phyloP scores from a whole-genome alignment of 345 rosid genomes.

The Euclidium syriacum region DNA sequence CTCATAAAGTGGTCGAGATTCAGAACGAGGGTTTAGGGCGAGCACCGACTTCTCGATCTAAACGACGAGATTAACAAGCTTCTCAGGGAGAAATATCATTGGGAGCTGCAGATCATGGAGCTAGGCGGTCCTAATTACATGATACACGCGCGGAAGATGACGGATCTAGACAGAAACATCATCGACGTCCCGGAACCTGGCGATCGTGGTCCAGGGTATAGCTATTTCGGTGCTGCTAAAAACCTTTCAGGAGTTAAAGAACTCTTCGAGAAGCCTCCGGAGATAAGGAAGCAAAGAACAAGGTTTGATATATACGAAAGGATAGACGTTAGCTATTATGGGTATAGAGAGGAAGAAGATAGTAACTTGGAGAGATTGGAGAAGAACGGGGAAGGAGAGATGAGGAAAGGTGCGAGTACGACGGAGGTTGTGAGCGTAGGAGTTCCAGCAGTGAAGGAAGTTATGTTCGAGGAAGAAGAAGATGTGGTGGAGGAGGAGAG shows the following conservation, averaged over 20 bases:
- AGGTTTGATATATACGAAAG: conserved; percentile 88
- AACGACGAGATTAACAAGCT: conserved; percentile 97
- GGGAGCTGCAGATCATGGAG: conserved; percentile 88
- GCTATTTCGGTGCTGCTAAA: conserved; percentile 91
- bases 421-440: conserved; percentile 74
- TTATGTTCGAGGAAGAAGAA: conserved; percentile 89
- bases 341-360: conserved; percentile 91
- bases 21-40: conserved; percentile 95
- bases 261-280: conserved; percentile 93
- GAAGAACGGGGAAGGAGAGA: conserved; percentile 53
- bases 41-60: conserved; percentile 81
- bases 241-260: conserved; percentile 84
- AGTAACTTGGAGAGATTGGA: conserved; percentile 77
- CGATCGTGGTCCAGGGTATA: conserved; percentile 94
- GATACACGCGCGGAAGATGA: conserved; percentile 73
- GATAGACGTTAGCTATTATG: conserved; percentile 91
- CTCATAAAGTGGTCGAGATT: conserved; percentile 85
- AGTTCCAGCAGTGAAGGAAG: conserved; percentile 39
- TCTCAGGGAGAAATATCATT: conserved; percentile 73
- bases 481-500: conserved; percentile 70
- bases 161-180: conserved; percentile 81
- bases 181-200: conserved; percentile 91
- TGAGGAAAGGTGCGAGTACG: conserved; percentile 65
- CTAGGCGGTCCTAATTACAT: conserved; percentile 76
- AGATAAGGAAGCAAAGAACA: conserved; percentile 74